These are phyloP conservation scores for Madurella mycetomatis DNA, from an alignment of 2,329 filamentous ascomycete genomes.

Conservation along the genomic window DNA sequence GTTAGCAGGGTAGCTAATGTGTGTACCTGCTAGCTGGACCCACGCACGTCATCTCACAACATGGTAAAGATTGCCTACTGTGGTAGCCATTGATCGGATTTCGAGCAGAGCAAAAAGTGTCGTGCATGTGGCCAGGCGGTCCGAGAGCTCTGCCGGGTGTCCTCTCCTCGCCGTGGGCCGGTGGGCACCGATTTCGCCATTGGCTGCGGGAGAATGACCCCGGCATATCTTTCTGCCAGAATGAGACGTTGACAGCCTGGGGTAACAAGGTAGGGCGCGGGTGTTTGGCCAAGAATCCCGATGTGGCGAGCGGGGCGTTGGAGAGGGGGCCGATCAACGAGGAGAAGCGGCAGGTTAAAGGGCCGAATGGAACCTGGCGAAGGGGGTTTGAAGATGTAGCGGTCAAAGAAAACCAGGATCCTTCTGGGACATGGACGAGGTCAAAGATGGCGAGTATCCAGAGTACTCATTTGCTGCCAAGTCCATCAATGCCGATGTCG, in stretches of 20 bases:
- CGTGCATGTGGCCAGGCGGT: too few relatives aligned
- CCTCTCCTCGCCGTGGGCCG: too few relatives aligned
- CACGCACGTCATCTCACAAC: neutral
- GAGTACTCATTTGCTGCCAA: neutral
- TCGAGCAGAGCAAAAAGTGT: too few relatives aligned
- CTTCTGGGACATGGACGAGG: too few relatives aligned
- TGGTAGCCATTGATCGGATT: too few relatives aligned
- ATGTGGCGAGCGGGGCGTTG: slow-evolving; percentile 12
- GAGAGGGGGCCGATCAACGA: neutral
- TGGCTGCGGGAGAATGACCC: slow-evolving; percentile 16
- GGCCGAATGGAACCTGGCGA: slow-evolving; percentile 5
- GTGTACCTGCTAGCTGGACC: neutral
- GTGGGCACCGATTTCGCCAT: slow-evolving; percentile 1
- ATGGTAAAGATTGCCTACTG: too few relatives aligned
- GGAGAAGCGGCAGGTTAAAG: slow-evolving; percentile 1
- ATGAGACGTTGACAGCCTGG: neutral
- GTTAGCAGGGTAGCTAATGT: too few relatives aligned
- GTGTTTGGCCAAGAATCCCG: neutral
- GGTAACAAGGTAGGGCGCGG: neutral
- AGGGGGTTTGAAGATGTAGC: neutral
- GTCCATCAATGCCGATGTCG: neutral
- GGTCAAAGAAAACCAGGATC: too few relatives aligned
- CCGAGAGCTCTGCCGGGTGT: too few relatives aligned
- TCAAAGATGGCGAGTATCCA: too few relatives aligned
- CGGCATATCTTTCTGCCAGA: slow-evolving; percentile 8